These are phyloP conservation scores for Aureobasidium sp. DNA, from an alignment of 2,329 filamentous ascomycete species.

Conservation along the genomic window DNA sequence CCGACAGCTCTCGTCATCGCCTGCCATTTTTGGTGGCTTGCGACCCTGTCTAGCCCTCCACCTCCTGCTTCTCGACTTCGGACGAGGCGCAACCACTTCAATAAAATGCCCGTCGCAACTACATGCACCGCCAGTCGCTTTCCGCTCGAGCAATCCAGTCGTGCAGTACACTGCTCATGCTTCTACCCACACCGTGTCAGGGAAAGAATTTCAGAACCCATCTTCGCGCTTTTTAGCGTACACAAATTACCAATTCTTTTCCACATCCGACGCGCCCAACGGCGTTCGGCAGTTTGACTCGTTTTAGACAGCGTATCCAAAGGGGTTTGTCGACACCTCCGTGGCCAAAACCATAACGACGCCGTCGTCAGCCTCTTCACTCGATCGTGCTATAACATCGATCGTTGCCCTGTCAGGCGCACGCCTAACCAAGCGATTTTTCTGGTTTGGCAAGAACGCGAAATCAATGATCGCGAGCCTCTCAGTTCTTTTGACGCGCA, in stretches of 20 bases:
- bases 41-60: slow-evolving; percentile 4
- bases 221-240: not conserved
- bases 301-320: slow-evolving; percentile 10
- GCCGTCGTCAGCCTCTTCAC: not conserved
- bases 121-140: not conserved
- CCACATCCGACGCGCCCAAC: slow-evolving; percentile 2
- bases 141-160: not conserved
- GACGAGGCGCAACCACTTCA: not conserved
- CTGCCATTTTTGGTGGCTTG: slow-evolving; percentile 8
- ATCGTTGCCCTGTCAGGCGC: not conserved
- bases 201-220: not conserved
- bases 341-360: not conserved
- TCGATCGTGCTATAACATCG: slow-evolving; percentile 1
- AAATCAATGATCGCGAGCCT: not conserved
- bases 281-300: slow-evolving; percentile 9
- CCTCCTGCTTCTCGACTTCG: not conserved
- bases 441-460: not conserved
- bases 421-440: not conserved
- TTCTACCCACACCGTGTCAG: not conserved
- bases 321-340: not conserved
- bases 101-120: not conserved
- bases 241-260: slow-evolving; percentile 7
- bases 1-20: slow-evolving; percentile 6
- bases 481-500: not conserved
- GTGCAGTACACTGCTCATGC: not conserved